These are phyloP conservation scores for Conidiobolus incongruus DNA, from an alignment of 371 early-diverging fungal species.

Conservation along the genomic window DNA sequence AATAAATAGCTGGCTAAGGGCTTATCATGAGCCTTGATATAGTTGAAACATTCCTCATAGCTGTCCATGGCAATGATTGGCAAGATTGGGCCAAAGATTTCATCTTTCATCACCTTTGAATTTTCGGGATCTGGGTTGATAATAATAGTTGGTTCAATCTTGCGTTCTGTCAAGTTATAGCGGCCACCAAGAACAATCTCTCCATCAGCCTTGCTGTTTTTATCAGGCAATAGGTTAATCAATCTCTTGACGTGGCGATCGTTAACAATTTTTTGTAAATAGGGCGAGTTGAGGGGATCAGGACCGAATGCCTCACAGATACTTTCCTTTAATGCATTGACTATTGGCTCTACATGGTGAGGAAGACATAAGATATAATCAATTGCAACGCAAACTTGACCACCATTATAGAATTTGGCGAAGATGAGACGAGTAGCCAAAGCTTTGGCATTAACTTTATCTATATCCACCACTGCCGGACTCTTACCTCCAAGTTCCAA, in stretches of 20 bases:
- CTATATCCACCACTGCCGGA: slow-evolving; percentile 49
- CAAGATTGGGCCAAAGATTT: slow-evolving; percentile 73
- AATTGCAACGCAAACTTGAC: slow-evolving; percentile 68
- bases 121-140: slow-evolving; percentile 21
- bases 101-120: slow-evolving; percentile 36
- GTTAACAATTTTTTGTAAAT: slow-evolving; percentile 47
- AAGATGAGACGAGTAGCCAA: slow-evolving; percentile 57
- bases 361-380: slow-evolving; percentile 54
- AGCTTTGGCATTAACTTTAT: slow-evolving; percentile 29
- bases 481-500: slow-evolving; percentile 79
- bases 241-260: slow-evolving; percentile 49
- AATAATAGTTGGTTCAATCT: slow-evolving; percentile 41
- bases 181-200: slow-evolving; percentile 26
- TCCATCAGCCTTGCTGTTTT: slow-evolving; percentile 15
- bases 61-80: slow-evolving; percentile 48
- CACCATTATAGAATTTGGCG: slow-evolving; percentile 62
- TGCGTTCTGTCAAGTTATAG: slow-evolving; percentile 24
- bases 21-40: slow-evolving; percentile 31
- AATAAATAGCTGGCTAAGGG: slow-evolving; percentile 49
- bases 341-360: slow-evolving; percentile 11
- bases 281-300: slow-evolving; percentile 21
- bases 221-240: slow-evolving; percentile 18
- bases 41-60: slow-evolving; percentile 45
- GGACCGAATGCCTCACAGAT: slow-evolving; percentile 27
- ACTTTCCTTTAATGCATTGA: too few species aligned